Conservation (phyloP, 176 grass and related monocot species). For the Triticum dicoccoides region DNA sequence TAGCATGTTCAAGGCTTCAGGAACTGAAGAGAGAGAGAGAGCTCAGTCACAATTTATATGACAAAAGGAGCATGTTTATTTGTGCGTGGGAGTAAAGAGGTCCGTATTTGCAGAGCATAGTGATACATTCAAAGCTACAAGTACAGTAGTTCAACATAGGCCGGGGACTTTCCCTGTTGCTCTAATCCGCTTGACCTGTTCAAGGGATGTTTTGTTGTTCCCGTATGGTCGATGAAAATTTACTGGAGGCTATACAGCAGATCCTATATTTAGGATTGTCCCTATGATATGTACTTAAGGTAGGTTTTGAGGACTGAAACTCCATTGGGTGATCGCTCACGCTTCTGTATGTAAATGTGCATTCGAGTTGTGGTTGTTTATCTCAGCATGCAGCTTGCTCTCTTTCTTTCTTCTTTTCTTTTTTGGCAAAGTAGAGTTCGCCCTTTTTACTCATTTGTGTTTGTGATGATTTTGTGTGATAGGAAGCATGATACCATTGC, state of each 20-base stretch:
- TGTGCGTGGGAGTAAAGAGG: no score
- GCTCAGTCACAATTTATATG: neutral
- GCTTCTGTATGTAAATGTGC: neutral
- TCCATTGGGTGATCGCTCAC: neutral
- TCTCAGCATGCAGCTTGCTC: neutral
- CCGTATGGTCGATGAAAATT: constrained; percentile 21
- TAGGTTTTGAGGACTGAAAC: neutral
- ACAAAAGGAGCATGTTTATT: neutral
- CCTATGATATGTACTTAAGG: neutral
- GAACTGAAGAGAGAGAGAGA: constrained; percentile 11
- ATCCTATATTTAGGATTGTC: no score
- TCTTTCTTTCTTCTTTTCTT: no score
- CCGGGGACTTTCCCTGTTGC: no score
- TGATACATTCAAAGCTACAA: neutral
- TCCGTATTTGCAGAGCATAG: no score
- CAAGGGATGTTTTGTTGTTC: constrained; percentile 79
- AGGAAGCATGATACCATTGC: no score
- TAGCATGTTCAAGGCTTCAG: neutral
- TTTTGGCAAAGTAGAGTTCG: no score
- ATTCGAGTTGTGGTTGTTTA: neutral
- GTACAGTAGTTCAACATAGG: neutral
- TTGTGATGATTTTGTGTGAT: no score
- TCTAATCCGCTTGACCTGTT: constrained; percentile 77
- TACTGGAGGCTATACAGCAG: no score
- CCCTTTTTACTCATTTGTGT: neutral